phyloP scores from a whole-genome alignment of 768 basidiomycete genomes.

The Rubroboletus pulcherrimus region DNA sequence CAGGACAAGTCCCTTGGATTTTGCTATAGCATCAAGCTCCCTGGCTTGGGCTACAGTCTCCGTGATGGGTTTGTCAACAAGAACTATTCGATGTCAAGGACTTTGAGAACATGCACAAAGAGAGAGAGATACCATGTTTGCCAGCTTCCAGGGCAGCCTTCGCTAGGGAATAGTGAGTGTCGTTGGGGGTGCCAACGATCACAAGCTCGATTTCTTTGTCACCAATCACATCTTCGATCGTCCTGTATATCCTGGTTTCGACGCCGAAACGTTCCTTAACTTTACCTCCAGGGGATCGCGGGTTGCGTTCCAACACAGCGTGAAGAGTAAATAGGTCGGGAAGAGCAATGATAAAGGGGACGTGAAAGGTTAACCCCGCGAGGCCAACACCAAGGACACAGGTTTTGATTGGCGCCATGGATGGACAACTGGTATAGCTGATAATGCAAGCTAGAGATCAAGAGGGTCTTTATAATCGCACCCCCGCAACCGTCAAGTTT shows the following conservation, averaged over 20 bases:
- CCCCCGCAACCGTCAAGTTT: background rate
- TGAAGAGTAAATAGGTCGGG: constrained; percentile 67
- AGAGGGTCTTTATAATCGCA: background rate
- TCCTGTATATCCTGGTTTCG: constrained; percentile 52
- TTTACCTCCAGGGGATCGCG: constrained; percentile 55
- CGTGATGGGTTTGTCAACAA: constrained; percentile 79
- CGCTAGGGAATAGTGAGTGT: constrained; percentile 67
- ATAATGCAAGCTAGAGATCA: background rate
- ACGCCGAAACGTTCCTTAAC: constrained; percentile 64
- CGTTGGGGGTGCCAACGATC: constrained; percentile 67
- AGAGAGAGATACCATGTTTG: constrained; percentile 55
- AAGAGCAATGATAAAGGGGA: constrained; percentile 72
- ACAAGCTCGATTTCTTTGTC: constrained; percentile 67
- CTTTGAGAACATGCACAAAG: background rate
- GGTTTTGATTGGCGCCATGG: constrained; percentile 51
- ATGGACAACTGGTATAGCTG: background rate
- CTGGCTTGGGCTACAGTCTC: constrained; percentile 54
- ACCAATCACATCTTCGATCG: constrained; percentile 55
- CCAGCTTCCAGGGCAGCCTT: constrained; percentile 65
- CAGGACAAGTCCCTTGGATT: constrained; percentile 55
- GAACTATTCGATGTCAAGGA: constrained; percentile 40
- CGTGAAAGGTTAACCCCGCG: constrained; percentile 73
- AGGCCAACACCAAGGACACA: constrained; percentile 78
- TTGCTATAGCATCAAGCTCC: constrained; percentile 59
- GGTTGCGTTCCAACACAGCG: constrained; percentile 74